Evolutionary conservation across 2,329 filamentous ascomycete genomes (phyloP), one percentile per base, ranked within the genome.

Genomic region (Colletotrichum graminicola): DNA sequence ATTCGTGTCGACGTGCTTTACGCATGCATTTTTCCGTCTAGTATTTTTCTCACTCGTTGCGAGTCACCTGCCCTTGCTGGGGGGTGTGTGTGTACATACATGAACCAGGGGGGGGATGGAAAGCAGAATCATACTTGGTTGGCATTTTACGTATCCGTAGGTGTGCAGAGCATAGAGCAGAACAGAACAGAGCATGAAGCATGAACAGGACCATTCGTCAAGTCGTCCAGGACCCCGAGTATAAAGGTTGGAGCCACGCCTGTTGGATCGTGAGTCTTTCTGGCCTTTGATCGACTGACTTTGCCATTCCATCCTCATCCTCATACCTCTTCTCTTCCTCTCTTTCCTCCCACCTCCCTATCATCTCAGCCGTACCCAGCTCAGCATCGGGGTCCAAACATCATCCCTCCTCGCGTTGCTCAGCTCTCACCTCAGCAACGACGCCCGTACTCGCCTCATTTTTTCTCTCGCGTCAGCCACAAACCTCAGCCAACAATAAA

Each of bases 1-100:
- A 71, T 71, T 59, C 59, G 63, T 62, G 68, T 68, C 41, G 14
- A 71, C 56, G 34, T 71, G 63, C 67, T 62, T 57, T 14, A 67
- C 59, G 49, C 21, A 68, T 54, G 68, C 52, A 41, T 41, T 43
- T 45, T 66, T 29, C 51, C 56, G 39, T 47, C 45, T 32, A 49
- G 51, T 47, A 54, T 62, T 62, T 62, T 62, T 32, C 49, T 29
- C 61, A 21, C 49, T 47, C 52, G 34, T 69, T 59, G 45, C 55
- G 43, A 68, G 68, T 71, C 68, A 71, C 68, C 65, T 71, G 68
- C 64, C 67, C 67, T 26, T 36, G 26, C 21, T 29, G 32, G 23
- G 57, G 63, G 56, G 43, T 43, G 41, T 41, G 56, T 32, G 57
- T 47, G 41, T 49, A 12, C 18, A 29, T 61, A 49, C 57, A 51